These are phyloP conservation scores for Microbotryum lychnidis-dioicae DNA, from an alignment of 1,284 basidiomycete genomes.

Conservation along the genomic window DNA sequence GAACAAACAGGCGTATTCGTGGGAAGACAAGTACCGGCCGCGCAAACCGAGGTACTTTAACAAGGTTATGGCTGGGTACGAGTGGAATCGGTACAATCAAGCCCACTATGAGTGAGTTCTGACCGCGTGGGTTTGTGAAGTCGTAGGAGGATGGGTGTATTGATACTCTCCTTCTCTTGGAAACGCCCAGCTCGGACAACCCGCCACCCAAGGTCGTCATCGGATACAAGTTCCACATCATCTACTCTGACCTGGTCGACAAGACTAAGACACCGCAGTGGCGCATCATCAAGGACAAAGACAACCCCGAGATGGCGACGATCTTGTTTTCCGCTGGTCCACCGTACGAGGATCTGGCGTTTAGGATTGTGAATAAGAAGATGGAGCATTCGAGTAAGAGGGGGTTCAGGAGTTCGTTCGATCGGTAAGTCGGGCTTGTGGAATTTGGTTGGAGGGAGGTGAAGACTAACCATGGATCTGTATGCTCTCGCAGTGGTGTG, in stretches of 20 bases:
- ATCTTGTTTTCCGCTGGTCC: slow-evolving; percentile 93
- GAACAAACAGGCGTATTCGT: slow-evolving; percentile 76
- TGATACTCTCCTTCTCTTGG: neutral
- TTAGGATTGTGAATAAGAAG: slow-evolving; percentile 91
- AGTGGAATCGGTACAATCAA: slow-evolving; percentile 99
- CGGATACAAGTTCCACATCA: slow-evolving; percentile 73
- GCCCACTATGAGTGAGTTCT: slow-evolving; percentile 86
- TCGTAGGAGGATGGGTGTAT: slow-evolving; percentile 4
- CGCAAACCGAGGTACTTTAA: slow-evolving; percentile 98
- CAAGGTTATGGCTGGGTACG: slow-evolving; percentile 99
- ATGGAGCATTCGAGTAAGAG: slow-evolving; percentile 77
- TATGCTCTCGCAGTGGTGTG: slow-evolving; percentile 40
- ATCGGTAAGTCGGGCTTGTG: slow-evolving; percentile 35
- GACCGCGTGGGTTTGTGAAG: neutral
- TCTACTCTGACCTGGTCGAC: slow-evolving; percentile 85
- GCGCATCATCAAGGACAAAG: slow-evolving; percentile 80
- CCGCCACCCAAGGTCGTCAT: slow-evolving; percentile 96
- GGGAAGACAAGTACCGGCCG: slow-evolving; percentile 99
- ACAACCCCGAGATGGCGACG: slow-evolving; percentile 88
- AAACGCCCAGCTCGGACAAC: slow-evolving; percentile 65
- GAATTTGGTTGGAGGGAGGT: too few species aligned
- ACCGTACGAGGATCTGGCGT: slow-evolving; percentile 98
- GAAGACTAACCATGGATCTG: too few species aligned
- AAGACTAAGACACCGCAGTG: slow-evolving; percentile 90
- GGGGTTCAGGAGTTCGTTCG: slow-evolving; percentile 51